phyloP scores from a whole-genome alignment of 78 protist species.

The Dictyostelium brefeldianum region DNA sequence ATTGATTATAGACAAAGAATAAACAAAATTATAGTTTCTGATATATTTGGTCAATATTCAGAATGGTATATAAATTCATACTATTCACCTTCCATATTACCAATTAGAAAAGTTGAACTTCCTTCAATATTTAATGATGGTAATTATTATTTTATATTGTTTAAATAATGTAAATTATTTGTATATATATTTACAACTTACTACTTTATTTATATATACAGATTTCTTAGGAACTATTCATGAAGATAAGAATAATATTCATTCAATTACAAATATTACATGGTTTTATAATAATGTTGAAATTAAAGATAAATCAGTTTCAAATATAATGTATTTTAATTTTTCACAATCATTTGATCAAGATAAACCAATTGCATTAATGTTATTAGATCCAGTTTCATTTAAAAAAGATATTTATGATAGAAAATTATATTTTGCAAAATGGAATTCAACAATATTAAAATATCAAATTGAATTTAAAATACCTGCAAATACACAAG shows the following conservation, averaged over 20 bases:
- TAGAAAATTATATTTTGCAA: background rate
- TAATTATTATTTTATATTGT: no score
- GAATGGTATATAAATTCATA: no score
- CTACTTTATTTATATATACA: no score
- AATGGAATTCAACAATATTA: conserved; percentile 1
- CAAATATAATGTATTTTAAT: background rate
- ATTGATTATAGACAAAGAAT: no score
- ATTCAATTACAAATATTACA: background rate
- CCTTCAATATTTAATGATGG: no score
- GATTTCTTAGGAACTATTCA: no score
- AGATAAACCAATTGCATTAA: background rate
- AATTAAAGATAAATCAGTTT: background rate
- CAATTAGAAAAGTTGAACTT: no score
- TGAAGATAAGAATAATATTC: background rate
- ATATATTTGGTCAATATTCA: no score
- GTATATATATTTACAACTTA: no score
- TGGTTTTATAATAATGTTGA: background rate
- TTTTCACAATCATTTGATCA: background rate
- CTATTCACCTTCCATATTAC: no score
- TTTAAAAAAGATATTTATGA: background rate
- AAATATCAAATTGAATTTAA: background rate
- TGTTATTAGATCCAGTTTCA: background rate
- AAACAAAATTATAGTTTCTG: no score
- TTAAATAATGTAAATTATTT: no score
- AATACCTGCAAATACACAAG: background rate